phyloP scores from a whole-genome alignment of 2,329 filamentous ascomycete genomes.

The Colletotrichum endophyticum region DNA sequence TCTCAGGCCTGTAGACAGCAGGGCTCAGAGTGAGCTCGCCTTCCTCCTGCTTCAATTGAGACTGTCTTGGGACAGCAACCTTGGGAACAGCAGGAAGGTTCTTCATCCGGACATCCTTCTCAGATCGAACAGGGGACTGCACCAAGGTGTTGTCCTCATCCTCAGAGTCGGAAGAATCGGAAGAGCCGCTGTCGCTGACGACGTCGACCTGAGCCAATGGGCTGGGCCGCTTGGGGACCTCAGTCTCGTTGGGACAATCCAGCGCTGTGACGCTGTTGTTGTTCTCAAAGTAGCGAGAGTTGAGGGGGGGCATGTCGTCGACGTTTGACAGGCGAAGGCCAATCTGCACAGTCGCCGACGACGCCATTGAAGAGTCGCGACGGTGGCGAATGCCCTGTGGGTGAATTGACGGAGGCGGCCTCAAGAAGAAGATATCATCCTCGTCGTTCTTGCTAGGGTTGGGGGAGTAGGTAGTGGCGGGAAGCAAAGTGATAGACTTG shows the following conservation, averaged over 20 bases:
- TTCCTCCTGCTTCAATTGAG: slow-evolving; percentile 18
- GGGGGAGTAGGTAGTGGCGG: slow-evolving; percentile 52
- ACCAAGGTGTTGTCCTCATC: slow-evolving; percentile 13
- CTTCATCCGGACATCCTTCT: slow-evolving; percentile 39
- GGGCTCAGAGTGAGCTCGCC: slow-evolving; percentile 51
- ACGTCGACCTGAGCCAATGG: slow-evolving; percentile 29
- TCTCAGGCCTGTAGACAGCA: slow-evolving; percentile 55
- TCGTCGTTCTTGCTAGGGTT: neutral
- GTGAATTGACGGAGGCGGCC: slow-evolving; percentile 18
- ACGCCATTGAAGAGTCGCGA: slow-evolving; percentile 66
- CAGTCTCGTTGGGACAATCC: slow-evolving; percentile 32
- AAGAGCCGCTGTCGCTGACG: neutral
- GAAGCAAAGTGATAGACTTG: slow-evolving; percentile 44
- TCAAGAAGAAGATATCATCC: slow-evolving; percentile 7
- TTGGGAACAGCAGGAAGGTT: slow-evolving; percentile 42
- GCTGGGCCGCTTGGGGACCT: slow-evolving; percentile 30
- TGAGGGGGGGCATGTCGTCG: slow-evolving; percentile 49
- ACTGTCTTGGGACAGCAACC: neutral
- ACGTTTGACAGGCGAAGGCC: slow-evolving; percentile 70
- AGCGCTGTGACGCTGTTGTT: slow-evolving; percentile 43
- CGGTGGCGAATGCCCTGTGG: slow-evolving; percentile 47
- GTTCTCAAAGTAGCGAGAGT: slow-evolving; percentile 33
- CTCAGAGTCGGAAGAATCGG: slow-evolving; percentile 26
- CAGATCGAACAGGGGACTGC: slow-evolving; percentile 22
- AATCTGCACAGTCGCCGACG: slow-evolving; percentile 74